Conservation (phyloP, 2,329 filamentous ascomycete genomes). For the Exserohilum turcica region DNA sequence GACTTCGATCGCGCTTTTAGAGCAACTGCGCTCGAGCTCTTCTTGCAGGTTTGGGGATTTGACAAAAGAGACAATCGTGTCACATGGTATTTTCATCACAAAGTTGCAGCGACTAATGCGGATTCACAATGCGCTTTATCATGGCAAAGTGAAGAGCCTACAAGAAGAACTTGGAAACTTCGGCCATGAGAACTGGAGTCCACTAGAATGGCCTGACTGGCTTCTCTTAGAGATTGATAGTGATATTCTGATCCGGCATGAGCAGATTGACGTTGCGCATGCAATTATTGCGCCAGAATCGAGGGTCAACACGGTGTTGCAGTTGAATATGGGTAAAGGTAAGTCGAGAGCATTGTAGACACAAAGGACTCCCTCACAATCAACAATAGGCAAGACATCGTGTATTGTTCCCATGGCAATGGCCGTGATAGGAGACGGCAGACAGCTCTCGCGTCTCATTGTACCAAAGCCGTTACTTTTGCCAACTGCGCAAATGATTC, state of each 20-base stretch:
- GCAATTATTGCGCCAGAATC: slow-evolving; percentile 55
- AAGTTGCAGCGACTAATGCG: slow-evolving; percentile 52
- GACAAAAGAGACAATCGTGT: slow-evolving; percentile 50
- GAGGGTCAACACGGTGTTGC: slow-evolving; percentile 32
- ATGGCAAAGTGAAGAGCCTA: slow-evolving; percentile 20
- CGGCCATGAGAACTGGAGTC: slow-evolving; percentile 63
- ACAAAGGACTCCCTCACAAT: slow-evolving; percentile 56
- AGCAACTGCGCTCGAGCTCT: slow-evolving; percentile 51
- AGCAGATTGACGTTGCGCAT: slow-evolving; percentile 63
- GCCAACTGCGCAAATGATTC: slow-evolving; percentile 64
- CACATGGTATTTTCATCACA: slow-evolving; percentile 52
- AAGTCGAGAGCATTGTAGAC: slow-evolving; percentile 27
- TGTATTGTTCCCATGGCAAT: slow-evolving; percentile 4
- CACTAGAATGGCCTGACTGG: slow-evolving; percentile 60
- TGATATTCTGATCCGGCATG: slow-evolving; percentile 63
- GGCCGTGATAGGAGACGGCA: slow-evolving; percentile 1
- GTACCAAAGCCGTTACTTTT: slow-evolving; percentile 65
- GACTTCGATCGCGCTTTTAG: slow-evolving; percentile 51
- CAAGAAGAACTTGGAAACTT: slow-evolving; percentile 50
- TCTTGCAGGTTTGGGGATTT: slow-evolving; percentile 31
- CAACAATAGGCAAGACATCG: slow-evolving; percentile 31
- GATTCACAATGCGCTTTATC: slow-evolving; percentile 40
- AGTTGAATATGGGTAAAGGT: slow-evolving; percentile 42
- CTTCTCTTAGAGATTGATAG: slow-evolving; percentile 69
- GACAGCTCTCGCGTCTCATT: slow-evolving; percentile 59